Evolutionary conservation across 2,329 filamentous ascomycete genomes (phyloP).

Genomic region (Dryadomyces quercus-mongolicae): DNA sequence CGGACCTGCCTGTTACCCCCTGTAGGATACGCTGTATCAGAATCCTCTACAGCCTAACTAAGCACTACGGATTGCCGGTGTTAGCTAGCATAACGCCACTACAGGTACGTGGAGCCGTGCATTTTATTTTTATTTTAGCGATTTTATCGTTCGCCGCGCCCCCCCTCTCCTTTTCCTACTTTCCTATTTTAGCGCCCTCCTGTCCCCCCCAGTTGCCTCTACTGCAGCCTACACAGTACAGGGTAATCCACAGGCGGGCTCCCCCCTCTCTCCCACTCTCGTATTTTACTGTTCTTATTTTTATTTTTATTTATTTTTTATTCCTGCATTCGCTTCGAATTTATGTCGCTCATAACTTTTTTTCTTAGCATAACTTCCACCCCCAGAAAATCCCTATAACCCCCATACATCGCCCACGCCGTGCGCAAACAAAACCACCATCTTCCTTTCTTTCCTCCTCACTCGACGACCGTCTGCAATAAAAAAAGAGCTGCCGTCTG

Average conservation of each 20-base stretch:
- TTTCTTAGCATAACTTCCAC: not conserved
- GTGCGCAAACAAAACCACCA: not conserved
- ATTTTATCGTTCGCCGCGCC: not conserved
- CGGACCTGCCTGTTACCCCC: no score
- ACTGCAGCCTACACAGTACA: not conserved
- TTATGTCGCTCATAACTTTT: slow-evolving; percentile 1
- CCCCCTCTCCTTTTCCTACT: not conserved
- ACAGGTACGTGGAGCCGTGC: no score
- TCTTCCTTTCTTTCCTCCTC: not conserved
- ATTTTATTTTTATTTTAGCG: not conserved
- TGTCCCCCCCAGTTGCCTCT: not conserved
- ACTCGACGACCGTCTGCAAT: not conserved
- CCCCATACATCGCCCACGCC: slow-evolving; percentile 7
- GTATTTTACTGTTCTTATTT: not conserved
- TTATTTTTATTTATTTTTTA: not conserved
- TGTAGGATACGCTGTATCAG: no score
- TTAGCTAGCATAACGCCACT: no score
- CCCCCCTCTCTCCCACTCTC: not conserved
- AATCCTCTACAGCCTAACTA: no score
- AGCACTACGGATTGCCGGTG: not conserved
- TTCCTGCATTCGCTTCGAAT: not conserved
- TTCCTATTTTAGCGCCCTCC: slow-evolving; percentile 7
- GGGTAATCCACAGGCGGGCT: not conserved
- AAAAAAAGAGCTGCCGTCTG: no score
- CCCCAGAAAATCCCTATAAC: slow-evolving; percentile 8